These are phyloP conservation scores for Euryodendron excelsum DNA, from an alignment of 148 eudicot genomes.

Conservation along the genomic window DNA sequence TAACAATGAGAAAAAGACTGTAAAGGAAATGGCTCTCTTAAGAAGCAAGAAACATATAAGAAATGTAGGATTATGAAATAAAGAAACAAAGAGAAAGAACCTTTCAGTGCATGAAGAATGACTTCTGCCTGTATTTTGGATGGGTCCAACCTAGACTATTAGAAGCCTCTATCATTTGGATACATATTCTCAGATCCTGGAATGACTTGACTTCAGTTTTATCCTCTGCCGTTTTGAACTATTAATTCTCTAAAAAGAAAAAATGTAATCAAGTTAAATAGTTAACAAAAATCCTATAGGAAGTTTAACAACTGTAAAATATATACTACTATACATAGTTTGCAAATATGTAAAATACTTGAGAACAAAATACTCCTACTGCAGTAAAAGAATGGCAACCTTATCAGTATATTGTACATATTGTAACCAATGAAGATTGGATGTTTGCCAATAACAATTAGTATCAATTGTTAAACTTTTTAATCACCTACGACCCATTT, in stretches of 20 bases:
- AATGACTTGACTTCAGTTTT: constrained; percentile 50
- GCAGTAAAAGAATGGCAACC: no score
- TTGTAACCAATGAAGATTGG: no score
- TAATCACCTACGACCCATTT: no score
- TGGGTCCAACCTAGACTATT: constrained; percentile 63
- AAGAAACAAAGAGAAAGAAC: constrained; percentile 20
- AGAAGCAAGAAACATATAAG: not conserved
- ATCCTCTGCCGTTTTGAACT: constrained; percentile 36
- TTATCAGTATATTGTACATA: no score
- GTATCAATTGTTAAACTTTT: no score
- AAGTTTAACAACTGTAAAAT: no score
- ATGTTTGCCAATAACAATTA: no score
- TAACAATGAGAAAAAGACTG: not conserved
- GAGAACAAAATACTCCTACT: no score
- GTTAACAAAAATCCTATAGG: not conserved
- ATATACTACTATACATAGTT: no score
- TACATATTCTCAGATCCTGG: constrained; percentile 64
- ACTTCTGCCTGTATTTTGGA: constrained; percentile 74
- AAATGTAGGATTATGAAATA: not conserved
- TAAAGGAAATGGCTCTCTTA: not conserved
- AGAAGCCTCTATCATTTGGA: constrained; percentile 70
- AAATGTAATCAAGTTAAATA: not conserved
- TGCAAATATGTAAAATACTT: no score
- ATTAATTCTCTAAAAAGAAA: not conserved
- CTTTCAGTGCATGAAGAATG: constrained; percentile 75